phyloP scores from a whole-genome alignment of 768 basidiomycete genomes.

The Xerocomellus amylosporus region DNA sequence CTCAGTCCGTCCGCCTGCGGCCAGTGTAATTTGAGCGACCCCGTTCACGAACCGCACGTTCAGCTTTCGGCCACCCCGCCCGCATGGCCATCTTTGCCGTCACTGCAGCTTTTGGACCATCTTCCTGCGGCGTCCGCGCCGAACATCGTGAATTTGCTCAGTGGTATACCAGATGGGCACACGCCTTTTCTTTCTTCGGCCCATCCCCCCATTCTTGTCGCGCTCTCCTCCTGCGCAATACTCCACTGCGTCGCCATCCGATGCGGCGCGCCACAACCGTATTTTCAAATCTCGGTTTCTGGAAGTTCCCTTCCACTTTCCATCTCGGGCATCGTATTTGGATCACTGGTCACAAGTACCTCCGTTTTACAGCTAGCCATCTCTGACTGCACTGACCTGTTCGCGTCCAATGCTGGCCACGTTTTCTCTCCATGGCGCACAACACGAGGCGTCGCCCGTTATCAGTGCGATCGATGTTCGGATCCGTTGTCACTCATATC shows the following conservation, averaged over 20 bases:
- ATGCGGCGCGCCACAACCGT: slow-evolving; percentile 4
- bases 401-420: not conserved
- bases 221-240: slow-evolving; percentile 9
- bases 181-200: not conserved
- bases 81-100: not conserved
- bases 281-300: not conserved
- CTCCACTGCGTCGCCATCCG: slow-evolving; percentile 11
- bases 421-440: slow-evolving; percentile 1
- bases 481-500: slow-evolving; percentile 9
- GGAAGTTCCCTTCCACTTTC: slow-evolving; percentile 3
- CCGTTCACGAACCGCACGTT: not conserved
- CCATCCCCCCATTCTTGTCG: slow-evolving; percentile 14
- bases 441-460: slow-evolving; percentile 6
- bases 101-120: not conserved
- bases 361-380: not conserved
- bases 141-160: slow-evolving; percentile 10
- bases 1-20: slow-evolving; percentile 18
- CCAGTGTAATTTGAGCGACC: no score
- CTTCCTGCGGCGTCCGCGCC: slow-evolving; percentile 2
- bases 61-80: not conserved
- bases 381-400: not conserved
- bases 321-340: not conserved
- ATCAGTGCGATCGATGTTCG: slow-evolving; percentile 12
- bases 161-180: not conserved
- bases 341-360: not conserved